Base-by-base conservation (phyloP, 2,329 filamentous ascomycete species). In the Fusarium newnesense region DNA sequence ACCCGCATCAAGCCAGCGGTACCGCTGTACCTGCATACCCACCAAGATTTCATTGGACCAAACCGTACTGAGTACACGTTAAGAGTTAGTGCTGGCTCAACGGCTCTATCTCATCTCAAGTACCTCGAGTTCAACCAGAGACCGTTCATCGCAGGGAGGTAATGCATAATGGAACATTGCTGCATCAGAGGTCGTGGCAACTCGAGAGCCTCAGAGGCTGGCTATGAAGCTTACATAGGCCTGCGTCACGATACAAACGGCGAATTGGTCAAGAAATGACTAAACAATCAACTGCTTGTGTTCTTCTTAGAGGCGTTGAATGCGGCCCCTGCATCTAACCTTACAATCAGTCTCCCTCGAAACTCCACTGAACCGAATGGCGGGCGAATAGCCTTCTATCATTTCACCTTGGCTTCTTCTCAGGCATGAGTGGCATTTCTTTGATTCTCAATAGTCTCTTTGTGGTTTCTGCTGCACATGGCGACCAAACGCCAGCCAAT, bases 381-480 rank as follows among this genome's bases (percentile, higher is more conserved):
- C 56, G 30, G 37, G 57, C 44, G 56, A 50, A 50, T 61, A 50
- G 40, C 34, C 18, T 5, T 24, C 39, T 43, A 18, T 43, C 16
- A 26, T 28, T 60, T 61, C 32, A 64, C 46, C 47, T 57, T 60
- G n/a, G 40, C 47, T 44, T 40, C 47, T 40, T 32, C 42, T 49
- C 63, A 39, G 26, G 52, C 40, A 60, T 68, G 72, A 76, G 65
- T 75, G 74, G 72, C 69, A 77, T 75, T 75, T 77, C 49, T 72
- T 77, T 77, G 50, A 76, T 77, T 77, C 74, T 77, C 70, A 72
- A 74, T 77, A 66, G 43, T 76, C 58, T 77, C 67, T 77, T 75
- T 74, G 65, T 75, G 65, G 47, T 78, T 75, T 76, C 76, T 75
- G 68, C 75, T 78, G 75, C 76, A 76, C 68, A 52, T 75, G 69